Evolutionary conservation across 306 rosid species (phyloP), one percentile per base, ranked within the genome.

Genomic region (Acacia acuminata): DNA sequence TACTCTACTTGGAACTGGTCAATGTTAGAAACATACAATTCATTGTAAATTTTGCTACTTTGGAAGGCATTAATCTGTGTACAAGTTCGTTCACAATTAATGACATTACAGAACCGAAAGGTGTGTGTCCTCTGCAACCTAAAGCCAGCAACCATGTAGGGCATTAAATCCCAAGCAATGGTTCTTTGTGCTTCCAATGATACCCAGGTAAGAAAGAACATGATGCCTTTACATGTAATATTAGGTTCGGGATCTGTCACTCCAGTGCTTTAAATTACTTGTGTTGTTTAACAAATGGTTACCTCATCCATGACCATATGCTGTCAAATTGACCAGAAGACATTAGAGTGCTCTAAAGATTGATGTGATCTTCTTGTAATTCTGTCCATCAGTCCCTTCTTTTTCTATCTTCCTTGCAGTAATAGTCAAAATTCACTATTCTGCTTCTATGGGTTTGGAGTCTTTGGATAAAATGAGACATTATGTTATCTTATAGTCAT

Each of bases 161-260:
- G 99, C 76, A 91, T 96, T 76, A 96, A 92, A 85, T 96, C 99
- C 68, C 96, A 96, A 61, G 99, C 99, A 36, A 96, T 91, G 99
- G 98, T 96, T 82, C 99, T 96, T 88, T 93, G 94, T 78, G 98
- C 98, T 83, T 89, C 94, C 48, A 90, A 82, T 83, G 84, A 88
- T 78, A 86, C 93, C 71, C 78, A 82, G 86, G 99, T 96, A 82
- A 79, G 89, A 64, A 63, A 36, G 73, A 44, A 85, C 50, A 34
- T 19, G 42, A 16, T 40, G 34, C 67, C 77, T 83, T 71, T 55
- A 45, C 68, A 66, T 53, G 71, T 81, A 11, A 17, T 45, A 60
- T 58, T 64, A 22, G 30, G 71, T n/a, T 10, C 60, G 45, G 55
- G 70, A 60, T 72, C 68, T 63, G 61, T 48, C 27, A 51, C 40